Evolutionary conservation across 1,139 yeast species (phyloP).

Genomic region (Diutina mesorugosa): DNA sequence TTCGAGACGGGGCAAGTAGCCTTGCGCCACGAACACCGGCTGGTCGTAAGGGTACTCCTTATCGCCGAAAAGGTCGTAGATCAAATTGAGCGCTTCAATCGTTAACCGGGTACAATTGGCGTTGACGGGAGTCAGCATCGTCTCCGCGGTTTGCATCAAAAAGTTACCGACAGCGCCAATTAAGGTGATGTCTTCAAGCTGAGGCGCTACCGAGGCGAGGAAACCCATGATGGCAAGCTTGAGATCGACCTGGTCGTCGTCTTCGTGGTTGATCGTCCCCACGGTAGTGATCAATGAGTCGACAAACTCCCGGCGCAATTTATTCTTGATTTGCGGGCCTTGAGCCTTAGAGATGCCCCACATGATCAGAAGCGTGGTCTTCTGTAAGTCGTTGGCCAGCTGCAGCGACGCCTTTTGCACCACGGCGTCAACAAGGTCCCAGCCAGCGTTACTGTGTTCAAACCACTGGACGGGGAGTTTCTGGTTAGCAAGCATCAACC

Average conservation of each 20-base stretch:
- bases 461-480: conserved; percentile 26
- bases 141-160: conserved; percentile 18
- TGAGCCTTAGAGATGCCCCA: conserved; percentile 47
- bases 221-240: conserved; percentile 32
- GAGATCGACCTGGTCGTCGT: conserved; percentile 5
- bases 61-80: conserved; percentile 82
- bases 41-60: conserved; percentile 49
- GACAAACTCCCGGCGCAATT: conserved; percentile 15
- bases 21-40: conserved; percentile 49
- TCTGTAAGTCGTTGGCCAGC: conserved; percentile 11
- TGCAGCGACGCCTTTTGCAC: not conserved
- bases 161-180: conserved; percentile 36
- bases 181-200: conserved; percentile 29
- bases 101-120: conserved; percentile 24
- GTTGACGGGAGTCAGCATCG: conserved; percentile 10
- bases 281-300: conserved; percentile 12
- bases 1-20: conserved; percentile 32
- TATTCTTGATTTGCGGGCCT: conserved; percentile 18
- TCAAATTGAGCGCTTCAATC: conserved; percentile 47
- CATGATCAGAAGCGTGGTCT: conserved; percentile 40
- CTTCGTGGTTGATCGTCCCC: conserved; percentile 8
- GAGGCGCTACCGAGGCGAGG: conserved; percentile 36
- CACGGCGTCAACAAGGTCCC: conserved; percentile 21
- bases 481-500: conserved; percentile 32
- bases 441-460: conserved; percentile 16